A percentile compares a stretch with the other conserved stretches of the same genome.
Evolutionary conservation across 495 filamentous ascomycete genomes (phyloP).

Genomic region (Bryoglossum gracile): DNA sequence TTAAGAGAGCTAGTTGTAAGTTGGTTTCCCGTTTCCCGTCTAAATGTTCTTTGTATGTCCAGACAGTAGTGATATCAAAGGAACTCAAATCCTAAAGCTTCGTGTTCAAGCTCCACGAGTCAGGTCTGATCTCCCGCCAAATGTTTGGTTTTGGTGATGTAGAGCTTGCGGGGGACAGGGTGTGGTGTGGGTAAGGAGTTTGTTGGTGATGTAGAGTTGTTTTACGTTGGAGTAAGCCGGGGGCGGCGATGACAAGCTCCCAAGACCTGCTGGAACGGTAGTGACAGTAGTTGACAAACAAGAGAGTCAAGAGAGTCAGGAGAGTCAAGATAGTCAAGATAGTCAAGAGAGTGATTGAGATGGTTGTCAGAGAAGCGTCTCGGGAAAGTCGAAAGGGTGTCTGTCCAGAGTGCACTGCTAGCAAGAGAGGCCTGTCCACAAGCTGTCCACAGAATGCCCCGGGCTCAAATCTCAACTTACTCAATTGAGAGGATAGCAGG

Average conservation of each 20-base stretch:
- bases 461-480: background rate
- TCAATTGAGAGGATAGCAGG: background rate
- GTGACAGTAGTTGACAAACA: slow-evolving; percentile 14
- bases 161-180: too few relatives aligned
- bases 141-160: too few relatives aligned
- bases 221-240: background rate
- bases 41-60: slow-evolving; percentile 1
- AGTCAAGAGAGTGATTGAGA: slow-evolving; percentile 1
- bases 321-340: slow-evolving; percentile 8
- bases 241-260: slow-evolving; percentile 2
- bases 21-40: background rate
- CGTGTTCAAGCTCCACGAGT: background rate
- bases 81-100: background rate
- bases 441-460: background rate
- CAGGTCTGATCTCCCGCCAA: background rate
- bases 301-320: slow-evolving; percentile 10
- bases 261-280: slow-evolving; percentile 18
- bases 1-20: background rate
- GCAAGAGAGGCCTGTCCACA: background rate
- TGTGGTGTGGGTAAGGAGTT: background rate
- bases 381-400: slow-evolving; percentile 5
- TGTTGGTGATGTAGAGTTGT: background rate
- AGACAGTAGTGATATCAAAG: slow-evolving; percentile 8
- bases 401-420: background rate
- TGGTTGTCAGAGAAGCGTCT: slow-evolving; percentile 19